Evolutionary conservation across 2,329 filamentous ascomycete species (phyloP), one percentile per base, ranked within the genome.

Genomic region (Blumeriella jaapii): DNA sequence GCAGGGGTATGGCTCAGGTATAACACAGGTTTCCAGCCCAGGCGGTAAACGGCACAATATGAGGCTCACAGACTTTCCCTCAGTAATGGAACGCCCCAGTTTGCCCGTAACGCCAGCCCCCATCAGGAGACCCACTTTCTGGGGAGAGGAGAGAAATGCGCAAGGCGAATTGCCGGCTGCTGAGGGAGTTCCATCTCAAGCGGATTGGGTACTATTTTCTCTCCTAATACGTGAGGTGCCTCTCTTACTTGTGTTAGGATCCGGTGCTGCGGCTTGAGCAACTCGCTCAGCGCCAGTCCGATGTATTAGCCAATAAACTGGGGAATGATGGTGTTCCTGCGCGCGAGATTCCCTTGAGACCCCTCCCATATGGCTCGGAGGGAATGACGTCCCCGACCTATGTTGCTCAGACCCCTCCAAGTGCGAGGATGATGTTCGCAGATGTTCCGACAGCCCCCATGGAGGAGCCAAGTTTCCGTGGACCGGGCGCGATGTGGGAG

Each of bases 51-150:
- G 67, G 43, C 61, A 66, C 41, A 72, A 54, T 54, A 68, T 81
- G 41, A 82, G 71, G 53, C 61, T 94, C 43, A 94, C 86, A 41
- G 83, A 94, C 61, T 95, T 94, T 57, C 87, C 87, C 4, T 81
- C 72, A 46, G 82, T 81, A 51, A 59, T 73, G 40, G 87, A 95
- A 55, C 72, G 86, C 30, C 86, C 86, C 31, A 93, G 84, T 57
- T 67, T 95, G 39, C 86, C 89, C 4, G 87, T 94, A 22, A 95
- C 87, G 7, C 87, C 87, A 2, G 85, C 85, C 10, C 85, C 86
- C 11, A 69, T 89, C 49, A 71, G 72, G 44, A 68, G 80, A 49
- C 65, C 70, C 20, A 77, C 63, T 32, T 82, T 80, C 56, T 84
- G 77, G 78, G 75, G 71, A 29, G 59, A 58, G 35, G 48, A 57